Evolutionary conservation across 768 basidiomycete species (phyloP).

Genomic region (Boletus reticuloceps): DNA sequence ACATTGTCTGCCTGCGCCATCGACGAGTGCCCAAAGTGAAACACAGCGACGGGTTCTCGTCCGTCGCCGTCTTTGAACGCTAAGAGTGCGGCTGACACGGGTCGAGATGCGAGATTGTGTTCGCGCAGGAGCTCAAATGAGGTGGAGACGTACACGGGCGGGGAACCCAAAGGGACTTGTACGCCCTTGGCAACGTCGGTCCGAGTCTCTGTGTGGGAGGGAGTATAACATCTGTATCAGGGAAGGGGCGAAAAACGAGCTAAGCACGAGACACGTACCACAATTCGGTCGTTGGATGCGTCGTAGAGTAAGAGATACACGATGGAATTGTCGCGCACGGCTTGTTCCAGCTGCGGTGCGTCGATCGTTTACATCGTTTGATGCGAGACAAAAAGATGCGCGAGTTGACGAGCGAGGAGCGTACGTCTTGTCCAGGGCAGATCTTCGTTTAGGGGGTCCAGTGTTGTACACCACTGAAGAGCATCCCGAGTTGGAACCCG

Average conservation of each 20-base stretch:
- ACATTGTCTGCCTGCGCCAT: slow-evolving; percentile 19
- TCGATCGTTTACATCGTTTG: slow-evolving; percentile 21
- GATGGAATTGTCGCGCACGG: slow-evolving; percentile 14
- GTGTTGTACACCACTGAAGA: too few relatives aligned
- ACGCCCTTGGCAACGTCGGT: slow-evolving; percentile 55
- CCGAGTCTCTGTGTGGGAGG: neutral
- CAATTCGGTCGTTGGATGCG: slow-evolving; percentile 25
- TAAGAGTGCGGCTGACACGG: slow-evolving; percentile 59
- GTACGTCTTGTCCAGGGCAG: too few relatives aligned
- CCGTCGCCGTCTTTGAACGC: slow-evolving; percentile 60
- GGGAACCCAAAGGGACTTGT: slow-evolving; percentile 46
- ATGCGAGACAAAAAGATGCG: neutral
- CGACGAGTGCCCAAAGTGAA: slow-evolving; percentile 13
- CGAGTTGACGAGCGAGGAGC: too few relatives aligned
- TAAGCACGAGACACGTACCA: slow-evolving; percentile 27
- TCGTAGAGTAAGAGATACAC: slow-evolving; percentile 41
- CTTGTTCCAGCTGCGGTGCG: slow-evolving; percentile 1
- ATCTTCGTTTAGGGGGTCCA: too few relatives aligned
- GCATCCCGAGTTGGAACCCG: too few relatives aligned
- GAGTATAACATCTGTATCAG: too few relatives aligned
- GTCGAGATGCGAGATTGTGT: slow-evolving; percentile 27
- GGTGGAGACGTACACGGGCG: slow-evolving; percentile 32
- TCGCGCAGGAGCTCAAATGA: slow-evolving; percentile 31
- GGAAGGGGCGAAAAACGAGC: too few relatives aligned
- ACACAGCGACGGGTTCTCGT: slow-evolving; percentile 41